These are phyloP conservation scores for Microbotryum scabiosae DNA, from an alignment of 1,284 basidiomycete species.

Conservation along the genomic window DNA sequence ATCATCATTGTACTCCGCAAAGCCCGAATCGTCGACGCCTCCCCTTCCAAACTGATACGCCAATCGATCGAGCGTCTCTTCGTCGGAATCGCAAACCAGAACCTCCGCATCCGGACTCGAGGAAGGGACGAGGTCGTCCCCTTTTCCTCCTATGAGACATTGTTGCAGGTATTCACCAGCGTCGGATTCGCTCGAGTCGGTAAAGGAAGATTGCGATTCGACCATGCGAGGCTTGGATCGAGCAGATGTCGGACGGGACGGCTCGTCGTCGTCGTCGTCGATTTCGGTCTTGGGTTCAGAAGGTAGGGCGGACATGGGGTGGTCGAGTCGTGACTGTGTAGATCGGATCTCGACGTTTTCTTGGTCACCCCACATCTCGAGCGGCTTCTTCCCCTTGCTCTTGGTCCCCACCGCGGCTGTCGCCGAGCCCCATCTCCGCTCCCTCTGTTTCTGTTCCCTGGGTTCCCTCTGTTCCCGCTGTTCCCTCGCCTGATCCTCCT, in stretches of 20 bases:
- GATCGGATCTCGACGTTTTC: neutral
- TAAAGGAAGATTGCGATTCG: neutral
- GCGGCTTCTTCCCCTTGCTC: neutral
- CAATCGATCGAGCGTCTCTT: neutral
- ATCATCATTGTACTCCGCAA: slow-evolving; percentile 1
- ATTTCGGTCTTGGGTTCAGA: neutral
- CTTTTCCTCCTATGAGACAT: neutral
- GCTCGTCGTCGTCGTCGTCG: too few species aligned
- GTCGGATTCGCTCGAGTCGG: neutral
- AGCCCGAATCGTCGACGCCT: slow-evolving; percentile 18
- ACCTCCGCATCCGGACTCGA: neutral
- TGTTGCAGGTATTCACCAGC: neutral
- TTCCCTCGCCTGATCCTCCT: neutral
- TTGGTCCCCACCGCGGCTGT: neutral
- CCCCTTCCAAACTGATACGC: neutral
- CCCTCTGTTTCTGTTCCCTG: too few species aligned
- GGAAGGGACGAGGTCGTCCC: neutral
- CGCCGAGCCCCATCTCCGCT: neutral
- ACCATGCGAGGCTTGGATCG: neutral
- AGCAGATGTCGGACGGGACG: neutral
- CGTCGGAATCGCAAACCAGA: slow-evolving; percentile 17
- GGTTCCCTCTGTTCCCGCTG: too few species aligned
- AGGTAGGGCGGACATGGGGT: neutral
- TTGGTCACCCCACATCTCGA: neutral
- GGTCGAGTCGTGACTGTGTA: neutral